These are phyloP conservation scores for Auricularia sp. DNA, from an alignment of 768 basidiomycete genomes.

Conservation along the genomic window DNA sequence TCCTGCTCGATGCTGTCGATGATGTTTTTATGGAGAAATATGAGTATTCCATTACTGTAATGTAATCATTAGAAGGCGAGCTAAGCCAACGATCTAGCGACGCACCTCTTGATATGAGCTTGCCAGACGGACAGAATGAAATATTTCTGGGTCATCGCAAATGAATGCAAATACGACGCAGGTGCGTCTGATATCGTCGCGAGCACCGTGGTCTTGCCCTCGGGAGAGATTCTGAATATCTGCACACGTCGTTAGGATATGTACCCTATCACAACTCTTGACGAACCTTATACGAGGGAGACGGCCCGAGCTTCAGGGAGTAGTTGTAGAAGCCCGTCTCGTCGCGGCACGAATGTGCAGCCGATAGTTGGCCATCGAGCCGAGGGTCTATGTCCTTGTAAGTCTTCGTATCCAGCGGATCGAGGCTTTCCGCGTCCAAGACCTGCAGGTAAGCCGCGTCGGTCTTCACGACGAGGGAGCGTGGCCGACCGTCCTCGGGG, in stretches of 20 bases:
- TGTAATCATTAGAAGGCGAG: too few species aligned
- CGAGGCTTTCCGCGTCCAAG: slow-evolving; percentile 28
- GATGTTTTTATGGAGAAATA: slow-evolving; percentile 23
- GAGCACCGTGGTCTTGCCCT: too few species aligned
- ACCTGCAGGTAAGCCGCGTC: slow-evolving; percentile 14
- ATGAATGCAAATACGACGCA: too few species aligned
- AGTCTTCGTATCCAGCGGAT: slow-evolving; percentile 21
- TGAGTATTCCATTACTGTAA: slow-evolving; percentile 8
- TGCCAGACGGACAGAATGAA: too few species aligned
- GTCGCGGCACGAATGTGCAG: slow-evolving; percentile 26
- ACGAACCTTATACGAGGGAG: slow-evolving; percentile 15
- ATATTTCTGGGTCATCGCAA: too few species aligned
- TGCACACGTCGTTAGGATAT: too few species aligned
- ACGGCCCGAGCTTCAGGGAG: slow-evolving; percentile 23
- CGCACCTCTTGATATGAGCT: too few species aligned
- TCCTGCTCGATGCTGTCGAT: slow-evolving; percentile 19
- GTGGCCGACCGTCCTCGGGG: slow-evolving; percentile 22
- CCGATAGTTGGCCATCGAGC: slow-evolving; percentile 24
- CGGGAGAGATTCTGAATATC: too few species aligned
- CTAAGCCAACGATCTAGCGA: too few species aligned
- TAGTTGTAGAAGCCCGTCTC: slow-evolving; percentile 30
- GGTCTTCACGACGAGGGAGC: too few species aligned
- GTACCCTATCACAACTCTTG: too few species aligned
- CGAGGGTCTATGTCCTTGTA: slow-evolving; percentile 23
- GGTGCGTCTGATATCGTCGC: too few species aligned